phyloP scores from a whole-genome alignment of 148 eudicot species.

The Chenopodium quinoa region DNA sequence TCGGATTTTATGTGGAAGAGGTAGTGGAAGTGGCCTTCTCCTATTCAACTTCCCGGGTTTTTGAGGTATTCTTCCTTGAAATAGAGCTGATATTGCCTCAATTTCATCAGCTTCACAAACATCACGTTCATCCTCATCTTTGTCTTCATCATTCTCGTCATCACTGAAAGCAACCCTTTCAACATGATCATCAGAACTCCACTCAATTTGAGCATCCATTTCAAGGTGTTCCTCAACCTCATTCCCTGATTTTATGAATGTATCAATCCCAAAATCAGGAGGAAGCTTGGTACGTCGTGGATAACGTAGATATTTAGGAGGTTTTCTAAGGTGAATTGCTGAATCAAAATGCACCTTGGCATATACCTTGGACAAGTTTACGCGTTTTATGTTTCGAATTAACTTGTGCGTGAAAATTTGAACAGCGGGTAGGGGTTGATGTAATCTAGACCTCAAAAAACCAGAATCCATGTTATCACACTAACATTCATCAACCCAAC shows the following conservation, averaged over 20 bases:
- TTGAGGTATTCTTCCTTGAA: slow-evolving; percentile 82
- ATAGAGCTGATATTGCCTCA: slow-evolving; percentile 86
- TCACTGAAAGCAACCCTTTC: slow-evolving; percentile 22
- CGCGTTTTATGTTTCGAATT: not conserved
- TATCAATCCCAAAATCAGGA: slow-evolving; percentile 37
- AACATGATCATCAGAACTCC: slow-evolving; percentile 17
- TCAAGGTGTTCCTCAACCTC: slow-evolving; percentile 21
- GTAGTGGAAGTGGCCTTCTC: slow-evolving; percentile 83
- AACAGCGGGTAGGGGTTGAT: slow-evolving; percentile 8
- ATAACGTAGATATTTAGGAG: slow-evolving; percentile 48
- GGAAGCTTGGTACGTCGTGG: slow-evolving; percentile 61
- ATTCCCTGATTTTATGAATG: slow-evolving; percentile 27
- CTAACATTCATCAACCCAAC: not conserved
- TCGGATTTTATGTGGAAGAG: slow-evolving; percentile 76
- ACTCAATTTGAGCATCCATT: slow-evolving; percentile 17
- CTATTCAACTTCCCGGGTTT: slow-evolving; percentile 72
- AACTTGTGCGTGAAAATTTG: slow-evolving; percentile 6
- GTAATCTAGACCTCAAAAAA: slow-evolving; percentile 13
- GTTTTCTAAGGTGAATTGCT: slow-evolving; percentile 29
- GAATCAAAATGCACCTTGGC: slow-evolving; percentile 21
- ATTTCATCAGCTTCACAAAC: slow-evolving; percentile 77
- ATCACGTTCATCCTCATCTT: slow-evolving; percentile 27
- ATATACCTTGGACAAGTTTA: slow-evolving; percentile 10
- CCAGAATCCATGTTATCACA: slow-evolving; percentile 19
- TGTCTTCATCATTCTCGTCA: slow-evolving; percentile 17